Evolutionary conservation across 768 basidiomycete species (phyloP).

Genomic region (Mycena indigotica): DNA sequence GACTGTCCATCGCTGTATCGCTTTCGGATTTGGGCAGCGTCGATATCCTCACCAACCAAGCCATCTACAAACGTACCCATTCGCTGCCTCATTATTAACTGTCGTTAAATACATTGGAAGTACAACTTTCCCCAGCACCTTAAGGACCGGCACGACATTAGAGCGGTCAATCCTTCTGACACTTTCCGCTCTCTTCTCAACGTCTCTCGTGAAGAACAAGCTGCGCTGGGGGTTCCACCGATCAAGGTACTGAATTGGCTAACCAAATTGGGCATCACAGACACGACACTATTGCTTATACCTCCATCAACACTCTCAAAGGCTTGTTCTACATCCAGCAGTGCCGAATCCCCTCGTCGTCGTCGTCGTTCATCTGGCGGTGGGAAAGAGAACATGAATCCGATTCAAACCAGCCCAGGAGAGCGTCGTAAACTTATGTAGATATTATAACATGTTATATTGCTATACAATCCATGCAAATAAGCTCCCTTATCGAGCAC

Average conservation of each 20-base stretch:
- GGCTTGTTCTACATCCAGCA: not conserved
- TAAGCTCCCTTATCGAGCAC: not conserved
- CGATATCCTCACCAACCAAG: constrained; percentile 19
- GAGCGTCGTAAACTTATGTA: not conserved
- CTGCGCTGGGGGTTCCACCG: not conserved
- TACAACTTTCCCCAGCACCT: constrained; percentile 32
- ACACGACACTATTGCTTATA: not conserved
- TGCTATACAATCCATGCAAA: not conserved
- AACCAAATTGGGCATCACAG: not conserved
- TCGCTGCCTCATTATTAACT: constrained; percentile 22
- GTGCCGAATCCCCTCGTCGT: not conserved
- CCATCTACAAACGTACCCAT: constrained; percentile 33
- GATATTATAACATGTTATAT: not conserved
- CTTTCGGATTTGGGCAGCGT: constrained; percentile 20
- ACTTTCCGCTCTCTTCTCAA: not conserved
- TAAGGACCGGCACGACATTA: constrained; percentile 23
- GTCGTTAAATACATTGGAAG: constrained; percentile 30
- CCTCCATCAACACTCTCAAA: not conserved
- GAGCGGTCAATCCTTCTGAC: not conserved
- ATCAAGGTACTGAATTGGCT: not conserved
- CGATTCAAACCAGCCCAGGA: not conserved
- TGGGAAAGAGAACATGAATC: not conserved
- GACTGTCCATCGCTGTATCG: constrained; percentile 14
- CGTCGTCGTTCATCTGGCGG: not conserved
- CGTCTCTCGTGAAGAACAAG: not conserved